phyloP scores from a whole-genome alignment of 176 grass and related monocot species.

The Bromus sterilis region DNA sequence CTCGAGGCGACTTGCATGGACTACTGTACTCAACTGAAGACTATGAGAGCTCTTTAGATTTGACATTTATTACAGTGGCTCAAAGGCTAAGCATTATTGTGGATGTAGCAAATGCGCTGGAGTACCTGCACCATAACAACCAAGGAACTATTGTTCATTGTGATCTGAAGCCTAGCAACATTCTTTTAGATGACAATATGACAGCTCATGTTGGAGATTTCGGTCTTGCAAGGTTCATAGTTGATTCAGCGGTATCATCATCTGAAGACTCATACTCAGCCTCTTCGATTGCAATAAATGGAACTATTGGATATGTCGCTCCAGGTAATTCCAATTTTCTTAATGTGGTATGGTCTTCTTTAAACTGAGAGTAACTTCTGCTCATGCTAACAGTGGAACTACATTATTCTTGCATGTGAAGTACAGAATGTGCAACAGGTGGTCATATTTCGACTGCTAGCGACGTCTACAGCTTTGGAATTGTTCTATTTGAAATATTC shows the following conservation, averaged over 20 bases:
- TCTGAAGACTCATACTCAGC: not conserved
- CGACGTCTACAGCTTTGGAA: conserved; percentile 24
- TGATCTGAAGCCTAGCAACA: conserved; percentile 9
- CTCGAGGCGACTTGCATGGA: conserved; percentile 8
- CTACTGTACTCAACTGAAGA: conserved; percentile 7
- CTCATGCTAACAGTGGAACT: not conserved
- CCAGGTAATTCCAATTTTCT: not conserved
- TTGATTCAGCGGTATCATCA: not conserved
- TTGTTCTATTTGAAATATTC: conserved; percentile 18
- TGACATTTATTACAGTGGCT: not conserved
- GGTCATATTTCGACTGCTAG: not conserved
- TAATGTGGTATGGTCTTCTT: not conserved
- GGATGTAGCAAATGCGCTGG: conserved; percentile 28
- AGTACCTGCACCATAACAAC: conserved; percentile 31
- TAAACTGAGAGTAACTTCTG: not conserved
- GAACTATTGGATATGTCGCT: conserved; percentile 13
- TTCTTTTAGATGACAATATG: conserved; percentile 24
- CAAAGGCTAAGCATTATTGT: conserved; percentile 31
- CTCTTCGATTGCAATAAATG: conserved; percentile 6
- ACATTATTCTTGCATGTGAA: not conserved
- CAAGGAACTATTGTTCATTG: conserved; percentile 30
- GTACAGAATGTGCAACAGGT: conserved; percentile 3
- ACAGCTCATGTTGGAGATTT: conserved; percentile 32
- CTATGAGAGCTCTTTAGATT: not conserved
- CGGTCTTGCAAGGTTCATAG: conserved; percentile 18